Percentiles rank a stretch among this genome's conserved stretches.
phyloP scores from a whole-genome alignment of 2,329 filamentous ascomycete species.

The Penicillium occitanis region DNA sequence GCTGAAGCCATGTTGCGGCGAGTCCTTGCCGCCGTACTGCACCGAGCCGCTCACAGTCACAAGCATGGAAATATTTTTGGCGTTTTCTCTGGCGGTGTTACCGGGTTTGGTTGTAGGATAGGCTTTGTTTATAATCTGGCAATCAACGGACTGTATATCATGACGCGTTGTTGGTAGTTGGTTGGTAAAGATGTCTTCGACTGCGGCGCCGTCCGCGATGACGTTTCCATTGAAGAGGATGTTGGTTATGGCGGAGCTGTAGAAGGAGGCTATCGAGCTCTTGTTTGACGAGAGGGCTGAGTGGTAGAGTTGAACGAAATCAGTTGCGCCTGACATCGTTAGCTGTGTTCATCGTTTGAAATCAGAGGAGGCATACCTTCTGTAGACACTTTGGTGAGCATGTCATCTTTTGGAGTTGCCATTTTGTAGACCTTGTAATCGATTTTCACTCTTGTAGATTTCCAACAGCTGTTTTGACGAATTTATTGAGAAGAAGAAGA shows the following conservation, averaged over 20 bases:
- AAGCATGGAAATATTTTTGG: constrained; percentile 66
- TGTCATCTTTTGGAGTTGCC: constrained; percentile 36
- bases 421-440: constrained; percentile 19
- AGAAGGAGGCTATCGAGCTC: constrained; percentile 64
- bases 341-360: not conserved
- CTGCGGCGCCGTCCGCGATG: constrained; percentile 61
- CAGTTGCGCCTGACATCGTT: constrained; percentile 60
- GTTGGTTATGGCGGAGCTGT: constrained; percentile 61
- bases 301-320: constrained; percentile 75
- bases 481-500: not conserved
- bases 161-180: constrained; percentile 65
- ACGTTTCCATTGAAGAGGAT: constrained; percentile 79
- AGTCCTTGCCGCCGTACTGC: constrained; percentile 64
- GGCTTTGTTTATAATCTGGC: constrained; percentile 71
- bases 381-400: constrained; percentile 43
- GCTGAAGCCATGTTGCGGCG: constrained; percentile 68
- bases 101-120: constrained; percentile 57
- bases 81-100: constrained; percentile 42
- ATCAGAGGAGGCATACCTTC: constrained; percentile 33
- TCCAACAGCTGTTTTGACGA: not conserved
- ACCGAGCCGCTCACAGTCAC: constrained; percentile 74
- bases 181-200: constrained; percentile 66
- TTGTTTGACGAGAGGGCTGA: constrained; percentile 64
- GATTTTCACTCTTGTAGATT: not conserved
- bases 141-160: constrained; percentile 73